Evolutionary conservation across 2,329 filamentous ascomycete genomes (phyloP).

Genomic region (Clarireedia hainanense): DNA sequence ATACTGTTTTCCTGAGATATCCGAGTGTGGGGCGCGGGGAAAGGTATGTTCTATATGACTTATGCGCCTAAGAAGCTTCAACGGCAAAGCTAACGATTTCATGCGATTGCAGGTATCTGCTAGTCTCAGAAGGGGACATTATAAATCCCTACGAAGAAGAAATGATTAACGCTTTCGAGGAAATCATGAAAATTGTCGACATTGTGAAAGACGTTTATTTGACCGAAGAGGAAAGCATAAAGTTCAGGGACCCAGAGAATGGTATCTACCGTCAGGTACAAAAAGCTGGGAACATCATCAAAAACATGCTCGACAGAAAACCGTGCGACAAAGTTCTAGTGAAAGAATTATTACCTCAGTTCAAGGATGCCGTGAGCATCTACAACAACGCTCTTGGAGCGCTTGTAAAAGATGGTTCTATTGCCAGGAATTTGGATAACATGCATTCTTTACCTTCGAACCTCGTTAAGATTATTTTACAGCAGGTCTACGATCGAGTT

Average conservation of each 20-base stretch:
- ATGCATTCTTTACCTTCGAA: conserved; percentile 63
- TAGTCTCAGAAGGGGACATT: conserved; percentile 71
- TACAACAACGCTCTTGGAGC: conserved; percentile 68
- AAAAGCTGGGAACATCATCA: conserved; percentile 42
- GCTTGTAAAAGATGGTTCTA: conserved; percentile 60
- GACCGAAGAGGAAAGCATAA: conserved; percentile 56
- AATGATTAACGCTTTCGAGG: conserved; percentile 67
- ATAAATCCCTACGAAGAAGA: conserved; percentile 73
- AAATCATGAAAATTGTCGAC: conserved; percentile 63
- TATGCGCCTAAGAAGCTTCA: neutral
- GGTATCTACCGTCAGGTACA: conserved; percentile 73
- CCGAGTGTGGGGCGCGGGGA: conserved; percentile 66
- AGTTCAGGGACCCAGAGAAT: conserved; percentile 62
- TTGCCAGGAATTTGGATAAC: conserved; percentile 63
- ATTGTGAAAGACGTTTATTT: conserved; percentile 71
- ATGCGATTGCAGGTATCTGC: conserved; percentile 48
- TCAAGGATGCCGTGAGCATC: conserved; percentile 61
- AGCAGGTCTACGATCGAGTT: conserved; percentile 84
- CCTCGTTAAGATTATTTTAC: conserved; percentile 72
- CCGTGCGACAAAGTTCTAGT: conserved; percentile 51
- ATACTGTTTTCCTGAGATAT: conserved; percentile 69
- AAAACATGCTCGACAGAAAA: neutral
- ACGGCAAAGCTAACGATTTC: neutral
- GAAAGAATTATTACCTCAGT: conserved; percentile 54
- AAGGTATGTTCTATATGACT: conserved; percentile 39